phyloP scores from a whole-genome alignment of 1,284 basidiomycete genomes.

The Cryptococcus sp. region DNA sequence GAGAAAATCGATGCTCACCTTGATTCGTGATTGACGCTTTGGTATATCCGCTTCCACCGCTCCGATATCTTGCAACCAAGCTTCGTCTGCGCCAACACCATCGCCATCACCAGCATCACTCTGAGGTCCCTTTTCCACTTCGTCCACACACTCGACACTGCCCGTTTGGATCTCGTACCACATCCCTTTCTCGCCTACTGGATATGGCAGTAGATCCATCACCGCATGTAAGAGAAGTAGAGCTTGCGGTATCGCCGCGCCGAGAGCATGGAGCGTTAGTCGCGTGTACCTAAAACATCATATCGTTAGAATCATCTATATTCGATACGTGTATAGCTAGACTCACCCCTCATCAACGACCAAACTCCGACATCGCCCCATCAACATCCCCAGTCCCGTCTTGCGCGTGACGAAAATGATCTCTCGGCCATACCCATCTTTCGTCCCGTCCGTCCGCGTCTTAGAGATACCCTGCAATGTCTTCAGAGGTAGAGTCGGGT shows the following conservation, averaged over 20 bases:
- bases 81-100: background rate
- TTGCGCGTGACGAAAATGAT: constrained; percentile 78
- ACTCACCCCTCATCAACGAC: constrained; percentile 75
- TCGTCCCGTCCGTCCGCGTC: constrained; percentile 34
- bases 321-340: background rate
- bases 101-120: constrained; percentile 2
- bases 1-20: constrained; percentile 9
- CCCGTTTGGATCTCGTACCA: constrained; percentile 72
- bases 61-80: constrained; percentile 16
- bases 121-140: constrained; percentile 55
- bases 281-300: constrained; percentile 65
- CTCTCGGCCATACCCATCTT: constrained; percentile 63
- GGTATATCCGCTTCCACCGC: constrained; percentile 23
- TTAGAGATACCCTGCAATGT: constrained; percentile 36
- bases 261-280: constrained; percentile 76
- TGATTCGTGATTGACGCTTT: constrained; percentile 8
- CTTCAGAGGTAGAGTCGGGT: constrained; percentile 32
- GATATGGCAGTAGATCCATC: constrained; percentile 71
- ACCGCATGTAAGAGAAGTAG: constrained; percentile 70
- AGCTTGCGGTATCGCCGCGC: constrained; percentile 82
- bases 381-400: constrained; percentile 70
- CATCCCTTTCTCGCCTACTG: constrained; percentile 59
- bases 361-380: constrained; percentile 74
- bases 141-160: constrained; percentile 75
- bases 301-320: background rate